These are phyloP conservation scores for Besnoitia besnoiti DNA, from an alignment of 169 alveolate species.

Conservation along the genomic window DNA sequence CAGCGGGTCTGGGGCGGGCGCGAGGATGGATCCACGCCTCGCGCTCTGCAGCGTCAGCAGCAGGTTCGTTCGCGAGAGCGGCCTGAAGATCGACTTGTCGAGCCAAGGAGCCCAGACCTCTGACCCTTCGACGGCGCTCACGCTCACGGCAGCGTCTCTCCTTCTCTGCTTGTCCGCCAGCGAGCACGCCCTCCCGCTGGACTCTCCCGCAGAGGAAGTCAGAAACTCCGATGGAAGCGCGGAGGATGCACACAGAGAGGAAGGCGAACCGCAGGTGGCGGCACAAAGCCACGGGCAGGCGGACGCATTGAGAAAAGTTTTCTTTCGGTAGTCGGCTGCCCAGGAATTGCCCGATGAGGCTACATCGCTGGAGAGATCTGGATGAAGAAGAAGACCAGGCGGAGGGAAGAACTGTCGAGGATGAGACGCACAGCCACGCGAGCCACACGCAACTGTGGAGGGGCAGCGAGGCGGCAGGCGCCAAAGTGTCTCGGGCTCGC, in stretches of 20 bases:
- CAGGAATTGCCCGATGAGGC: too few relatives aligned
- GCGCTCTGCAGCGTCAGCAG: constrained; percentile 26
- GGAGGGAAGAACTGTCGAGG: too few relatives aligned
- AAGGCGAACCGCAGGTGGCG: not conserved
- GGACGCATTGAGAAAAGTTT: not conserved
- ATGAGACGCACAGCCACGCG: too few relatives aligned
- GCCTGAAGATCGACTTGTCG: not conserved
- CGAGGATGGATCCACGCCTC: not conserved
- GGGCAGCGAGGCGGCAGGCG: too few relatives aligned
- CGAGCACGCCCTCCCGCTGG: not conserved
- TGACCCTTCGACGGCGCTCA: not conserved
- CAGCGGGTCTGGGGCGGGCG: not conserved
- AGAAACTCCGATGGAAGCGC: not conserved
- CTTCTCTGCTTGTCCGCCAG: not conserved
- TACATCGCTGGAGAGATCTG: not conserved
- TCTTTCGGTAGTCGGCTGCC: too few relatives aligned
- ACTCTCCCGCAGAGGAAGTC: not conserved
- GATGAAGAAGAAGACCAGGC: not conserved
- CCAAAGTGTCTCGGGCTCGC: too few relatives aligned
- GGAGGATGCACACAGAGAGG: not conserved
- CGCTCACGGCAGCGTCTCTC: not conserved
- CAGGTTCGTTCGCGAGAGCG: not conserved
- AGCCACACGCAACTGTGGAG: too few relatives aligned
- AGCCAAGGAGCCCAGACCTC: not conserved
- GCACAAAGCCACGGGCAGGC: not conserved